These are phyloP conservation scores for Dictyostelium discoideum DNA, from an alignment of 78 protist species.

Conservation along the genomic window DNA sequence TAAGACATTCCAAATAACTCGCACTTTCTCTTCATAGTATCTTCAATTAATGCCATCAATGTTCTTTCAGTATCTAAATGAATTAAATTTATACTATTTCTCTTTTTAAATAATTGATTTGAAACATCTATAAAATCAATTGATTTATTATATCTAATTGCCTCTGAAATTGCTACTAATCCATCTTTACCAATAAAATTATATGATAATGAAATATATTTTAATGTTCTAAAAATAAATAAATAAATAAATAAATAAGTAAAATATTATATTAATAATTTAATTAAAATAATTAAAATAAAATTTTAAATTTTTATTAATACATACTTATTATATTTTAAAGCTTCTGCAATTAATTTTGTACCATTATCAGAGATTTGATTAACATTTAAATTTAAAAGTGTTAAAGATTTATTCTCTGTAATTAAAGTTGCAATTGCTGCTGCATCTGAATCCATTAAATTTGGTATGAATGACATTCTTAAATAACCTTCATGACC, in stretches of 20 bases:
- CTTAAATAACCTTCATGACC: conserved; percentile 77
- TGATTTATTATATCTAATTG: conserved; percentile 37
- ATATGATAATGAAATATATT: conserved; percentile 64
- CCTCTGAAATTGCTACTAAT: conserved; percentile 57
- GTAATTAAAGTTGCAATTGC: conserved; percentile 18
- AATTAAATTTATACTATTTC: conserved; percentile 28
- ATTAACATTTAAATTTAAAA: conserved; percentile 51
- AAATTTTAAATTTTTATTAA: too few relatives aligned
- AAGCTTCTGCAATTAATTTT: conserved; percentile 60
- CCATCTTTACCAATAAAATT: conserved; percentile 78
- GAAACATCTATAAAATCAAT: conserved; percentile 72
- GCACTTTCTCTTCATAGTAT: conserved; percentile 62
- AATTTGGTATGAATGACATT: conserved; percentile 51
- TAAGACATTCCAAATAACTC: conserved; percentile 62
- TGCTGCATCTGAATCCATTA: conserved; percentile 36
- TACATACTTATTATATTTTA: conserved; percentile 56
- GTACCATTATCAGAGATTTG: conserved; percentile 62
- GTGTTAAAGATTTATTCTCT: conserved; percentile 62
- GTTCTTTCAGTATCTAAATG: conserved; percentile 65
- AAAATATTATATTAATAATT: neutral
- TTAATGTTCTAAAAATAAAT: conserved; percentile 30
- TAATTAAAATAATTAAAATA: neutral
- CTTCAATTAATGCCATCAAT: conserved; percentile 51
- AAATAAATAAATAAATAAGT: neutral
- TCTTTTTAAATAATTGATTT: conserved; percentile 59